These are phyloP conservation scores for Cydonia oblonga DNA, from an alignment of 331 rosid species.

Conservation along the genomic window DNA sequence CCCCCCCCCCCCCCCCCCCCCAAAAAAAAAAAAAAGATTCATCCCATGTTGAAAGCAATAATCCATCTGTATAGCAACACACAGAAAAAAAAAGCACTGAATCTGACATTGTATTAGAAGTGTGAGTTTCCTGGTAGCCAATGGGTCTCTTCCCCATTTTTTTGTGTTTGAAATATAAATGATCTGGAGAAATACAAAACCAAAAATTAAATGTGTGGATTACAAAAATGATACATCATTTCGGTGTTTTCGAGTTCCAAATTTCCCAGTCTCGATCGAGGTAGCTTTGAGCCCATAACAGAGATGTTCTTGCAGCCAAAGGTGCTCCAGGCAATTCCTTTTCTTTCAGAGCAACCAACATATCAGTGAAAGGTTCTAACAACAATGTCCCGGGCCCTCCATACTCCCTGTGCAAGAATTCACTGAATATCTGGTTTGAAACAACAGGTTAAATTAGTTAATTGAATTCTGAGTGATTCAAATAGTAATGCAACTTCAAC, in stretches of 20 bases:
- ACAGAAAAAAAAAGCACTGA: constrained; percentile 14
- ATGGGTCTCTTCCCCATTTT: not conserved
- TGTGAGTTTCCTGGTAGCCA: not conserved
- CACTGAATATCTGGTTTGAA: constrained; percentile 40
- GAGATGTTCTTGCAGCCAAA: constrained; percentile 58
- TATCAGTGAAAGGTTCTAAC: constrained; percentile 73
- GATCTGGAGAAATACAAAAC: not conserved
- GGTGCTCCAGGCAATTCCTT: constrained; percentile 63
- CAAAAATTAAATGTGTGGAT: not conserved
- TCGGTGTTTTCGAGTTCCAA: constrained; percentile 39
- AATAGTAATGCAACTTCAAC: constrained; percentile 5
- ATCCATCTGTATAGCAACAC: constrained; percentile 36
- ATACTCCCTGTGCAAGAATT: constrained; percentile 53
- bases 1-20: no score
- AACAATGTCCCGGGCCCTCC: constrained; percentile 75
- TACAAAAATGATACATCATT: not conserved
- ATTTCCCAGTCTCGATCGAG: constrained; percentile 57
- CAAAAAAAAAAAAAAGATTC: no score
- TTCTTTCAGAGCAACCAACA: constrained; percentile 59
- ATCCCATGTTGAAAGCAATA: constrained; percentile 25
- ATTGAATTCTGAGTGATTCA: constrained; percentile 10
- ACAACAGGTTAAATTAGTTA: constrained; percentile 8
- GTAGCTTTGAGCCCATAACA: constrained; percentile 56
- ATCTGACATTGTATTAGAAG: constrained; percentile 16
- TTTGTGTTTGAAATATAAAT: not conserved